Evolutionary conservation across 129 eudicot species (phyloP), one percentile per base, ranked within the genome.

Genomic region (Flaveria ramosissima): DNA sequence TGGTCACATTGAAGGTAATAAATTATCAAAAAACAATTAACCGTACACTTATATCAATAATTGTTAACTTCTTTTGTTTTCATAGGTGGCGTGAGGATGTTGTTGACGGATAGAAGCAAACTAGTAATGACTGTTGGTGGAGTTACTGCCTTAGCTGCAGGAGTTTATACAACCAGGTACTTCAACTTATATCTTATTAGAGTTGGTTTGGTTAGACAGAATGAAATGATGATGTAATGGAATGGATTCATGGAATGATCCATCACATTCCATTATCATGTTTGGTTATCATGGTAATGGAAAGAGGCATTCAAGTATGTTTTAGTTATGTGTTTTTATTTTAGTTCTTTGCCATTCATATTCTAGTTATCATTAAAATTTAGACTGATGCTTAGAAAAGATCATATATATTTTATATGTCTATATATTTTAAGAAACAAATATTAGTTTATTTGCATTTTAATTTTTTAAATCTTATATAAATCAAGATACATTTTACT

Each of bases 121-220:
- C 76, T 95, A 79, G 68, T 82, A 47, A 95, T 95, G 99, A 87
- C 92, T 6, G 87, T 95, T 80, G 99, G 99, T 61, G 99, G 99
- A 79, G 96, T 76, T 67, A 95, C 99, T 20, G 97, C 99, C 30
- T 86, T 95, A 79, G 99, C 99, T 82, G 99, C 97, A n/a, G 99
- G 99, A 80, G 89, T 95, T 80, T 95, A 95, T 88, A 95, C 96
- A 21, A 91, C 99, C 24, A 95, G 99, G 99, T 95, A 68, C 55
- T 78, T 15, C 43, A 21, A 75, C 41, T 71, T 23, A 11, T 62
- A 51, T 73, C 30, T 53, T 14, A 36, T 45, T 68, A 42, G 9
- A 6, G 51, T 13, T 2, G 43, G 20, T 41, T 67, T 17, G 41
- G n/a, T 45, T 27, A 27, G 17, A 15, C 45, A 53, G 7, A 53